These are phyloP conservation scores for Fusarium miscanthi DNA, from an alignment of 2,329 filamentous ascomycete species.

Conservation along the genomic window DNA sequence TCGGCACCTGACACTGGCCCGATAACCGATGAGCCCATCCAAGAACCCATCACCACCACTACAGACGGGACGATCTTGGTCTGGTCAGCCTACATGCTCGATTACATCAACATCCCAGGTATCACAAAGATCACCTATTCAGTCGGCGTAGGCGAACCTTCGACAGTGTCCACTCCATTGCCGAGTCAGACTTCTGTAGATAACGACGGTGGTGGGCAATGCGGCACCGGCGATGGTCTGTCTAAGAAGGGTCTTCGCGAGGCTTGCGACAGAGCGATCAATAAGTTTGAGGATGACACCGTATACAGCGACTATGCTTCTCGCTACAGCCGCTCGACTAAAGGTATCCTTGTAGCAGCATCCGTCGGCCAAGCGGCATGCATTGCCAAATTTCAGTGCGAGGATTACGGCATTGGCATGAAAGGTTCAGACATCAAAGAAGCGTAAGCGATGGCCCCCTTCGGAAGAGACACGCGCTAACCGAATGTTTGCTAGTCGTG, in stretches of 20 bases:
- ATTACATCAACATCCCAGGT: neutral
- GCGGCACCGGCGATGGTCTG: slow-evolving; percentile 1
- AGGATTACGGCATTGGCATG: slow-evolving; percentile 24
- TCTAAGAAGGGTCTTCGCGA: slow-evolving; percentile 6
- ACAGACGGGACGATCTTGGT: slow-evolving; percentile 5
- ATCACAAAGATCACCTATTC: neutral
- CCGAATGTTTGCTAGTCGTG: neutral
- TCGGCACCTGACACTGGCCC: neutral
- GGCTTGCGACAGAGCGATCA: slow-evolving; percentile 12
- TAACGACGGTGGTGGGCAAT: slow-evolving; percentile 14
- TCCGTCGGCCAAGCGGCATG: neutral
- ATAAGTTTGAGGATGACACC: neutral
- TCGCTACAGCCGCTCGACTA: neutral
- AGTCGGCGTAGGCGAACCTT: neutral
- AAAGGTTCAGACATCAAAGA: slow-evolving; percentile 1
- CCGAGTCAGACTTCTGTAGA: slow-evolving; percentile 5
- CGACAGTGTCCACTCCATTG: slow-evolving; percentile 2
- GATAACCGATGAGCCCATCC: neutral
- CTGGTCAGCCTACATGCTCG: slow-evolving; percentile 1
- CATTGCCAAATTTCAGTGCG: slow-evolving; percentile 19
- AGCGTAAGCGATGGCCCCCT: neutral
- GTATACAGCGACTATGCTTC: slow-evolving; percentile 5
- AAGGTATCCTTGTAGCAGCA: slow-evolving; percentile 2
- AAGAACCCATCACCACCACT: neutral
- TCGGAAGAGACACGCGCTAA: neutral